phyloP scores from a whole-genome alignment of 176 grass and related monocot species.

The Eleusine indica region DNA sequence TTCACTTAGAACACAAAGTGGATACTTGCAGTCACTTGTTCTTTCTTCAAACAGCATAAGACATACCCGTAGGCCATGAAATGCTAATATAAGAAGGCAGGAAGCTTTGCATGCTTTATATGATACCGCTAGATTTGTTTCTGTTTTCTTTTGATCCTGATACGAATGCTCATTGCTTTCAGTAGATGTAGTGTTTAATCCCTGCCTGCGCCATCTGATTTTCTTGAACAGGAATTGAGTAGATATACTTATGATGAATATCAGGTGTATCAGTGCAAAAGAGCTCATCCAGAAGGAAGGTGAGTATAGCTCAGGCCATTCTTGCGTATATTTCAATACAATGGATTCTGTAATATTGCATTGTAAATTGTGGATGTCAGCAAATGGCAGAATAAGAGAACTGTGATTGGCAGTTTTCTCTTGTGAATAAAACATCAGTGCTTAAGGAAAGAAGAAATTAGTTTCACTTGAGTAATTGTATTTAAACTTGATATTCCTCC shows the following conservation, averaged over 20 bases:
- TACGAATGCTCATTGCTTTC: constrained; percentile 38
- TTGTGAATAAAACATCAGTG: too few relatives aligned
- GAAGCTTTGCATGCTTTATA: constrained; percentile 74
- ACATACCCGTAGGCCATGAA: constrained; percentile 49
- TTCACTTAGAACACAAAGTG: constrained; percentile 55
- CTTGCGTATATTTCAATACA: constrained; percentile 44
- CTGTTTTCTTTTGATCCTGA: constrained; percentile 44
- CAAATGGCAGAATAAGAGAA: constrained; percentile 1
- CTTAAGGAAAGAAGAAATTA: too few relatives aligned
- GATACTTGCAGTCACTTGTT: constrained; percentile 49
- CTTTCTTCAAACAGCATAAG: constrained; percentile 45
- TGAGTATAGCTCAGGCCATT: constrained; percentile 66
- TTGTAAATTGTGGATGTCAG: constrained; percentile 26
- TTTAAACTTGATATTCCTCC: too few relatives aligned
- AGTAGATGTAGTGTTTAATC: constrained; percentile 23
- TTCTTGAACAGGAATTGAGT: constrained; percentile 60
- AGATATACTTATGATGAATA: constrained; percentile 54
- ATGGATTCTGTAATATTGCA: constrained; percentile 48
- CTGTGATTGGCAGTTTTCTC: too few relatives aligned
- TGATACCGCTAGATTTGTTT: constrained; percentile 41
- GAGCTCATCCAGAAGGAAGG: constrained; percentile 68
- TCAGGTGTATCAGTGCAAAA: constrained; percentile 59
- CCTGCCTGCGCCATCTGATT: constrained; percentile 51
- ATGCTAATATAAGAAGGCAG: constrained; percentile 65
- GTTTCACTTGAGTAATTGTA: too few relatives aligned